Conservation (phyloP, 208 protist genomes). For the Histomonas meleagridis region DNA sequence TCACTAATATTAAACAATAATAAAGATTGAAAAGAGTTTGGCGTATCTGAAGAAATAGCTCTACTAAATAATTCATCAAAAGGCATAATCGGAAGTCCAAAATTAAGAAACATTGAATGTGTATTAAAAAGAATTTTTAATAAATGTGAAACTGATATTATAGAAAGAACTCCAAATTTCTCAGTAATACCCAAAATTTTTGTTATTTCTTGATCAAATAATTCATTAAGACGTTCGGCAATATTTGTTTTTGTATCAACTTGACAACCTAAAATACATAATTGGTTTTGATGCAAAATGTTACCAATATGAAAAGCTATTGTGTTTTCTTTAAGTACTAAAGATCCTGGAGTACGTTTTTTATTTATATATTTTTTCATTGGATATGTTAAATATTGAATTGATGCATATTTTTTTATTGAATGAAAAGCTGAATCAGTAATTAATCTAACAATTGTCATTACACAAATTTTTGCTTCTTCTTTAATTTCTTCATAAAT, state of each 20-base stretch:
- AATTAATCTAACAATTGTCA: neutral
- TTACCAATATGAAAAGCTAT: neutral
- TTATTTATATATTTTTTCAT: neutral
- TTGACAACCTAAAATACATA: neutral
- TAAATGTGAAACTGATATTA: neutral
- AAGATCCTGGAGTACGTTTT: neutral
- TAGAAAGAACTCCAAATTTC: neutral
- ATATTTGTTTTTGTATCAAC: neutral
- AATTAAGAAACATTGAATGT: neutral
- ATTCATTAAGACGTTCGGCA: neutral
- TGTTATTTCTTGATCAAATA: neutral
- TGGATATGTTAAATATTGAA: neutral
- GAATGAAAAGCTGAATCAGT: neutral
- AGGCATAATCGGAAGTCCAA: neutral
- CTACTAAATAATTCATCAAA: neutral
- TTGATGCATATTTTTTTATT: neutral
- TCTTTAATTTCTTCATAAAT: slow-evolving; percentile 2
- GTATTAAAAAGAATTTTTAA: neutral
- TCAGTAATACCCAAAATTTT: neutral
- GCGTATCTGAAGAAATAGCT: neutral
- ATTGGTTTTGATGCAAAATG: neutral
- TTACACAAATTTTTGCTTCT: slow-evolving; percentile 25
- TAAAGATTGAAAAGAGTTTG: neutral
- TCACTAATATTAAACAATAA: neutral
- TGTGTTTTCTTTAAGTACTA: too few species aligned